Percentiles rank a stretch among this genome's conserved stretches.
Conservation (phyloP, 164 flowering plant genomes). For the Paratinospora sagittata region DNA sequence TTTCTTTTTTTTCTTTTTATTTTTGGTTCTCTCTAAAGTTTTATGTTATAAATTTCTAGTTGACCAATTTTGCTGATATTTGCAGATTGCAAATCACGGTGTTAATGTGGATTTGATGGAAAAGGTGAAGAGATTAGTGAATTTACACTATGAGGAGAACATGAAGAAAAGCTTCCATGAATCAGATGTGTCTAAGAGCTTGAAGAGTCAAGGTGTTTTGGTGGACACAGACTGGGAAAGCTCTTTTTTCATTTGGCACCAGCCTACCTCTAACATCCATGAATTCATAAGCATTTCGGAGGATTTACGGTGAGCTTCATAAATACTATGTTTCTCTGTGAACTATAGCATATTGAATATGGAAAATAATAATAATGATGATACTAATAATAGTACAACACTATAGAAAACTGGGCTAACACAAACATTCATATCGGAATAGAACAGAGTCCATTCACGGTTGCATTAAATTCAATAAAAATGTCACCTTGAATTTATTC, state of each 20-base stretch:
- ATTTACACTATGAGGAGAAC: slow-evolving; percentile 47
- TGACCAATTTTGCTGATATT: background rate
- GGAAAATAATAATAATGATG: background rate
- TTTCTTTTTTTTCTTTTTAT: background rate
- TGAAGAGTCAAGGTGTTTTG: slow-evolving; percentile 15
- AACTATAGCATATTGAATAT: background rate
- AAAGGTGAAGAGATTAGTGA: slow-evolving; percentile 52
- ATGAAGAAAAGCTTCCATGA: slow-evolving; percentile 47
- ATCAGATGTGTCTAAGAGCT: slow-evolving; percentile 40
- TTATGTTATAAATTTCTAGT: background rate
- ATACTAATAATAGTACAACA: no score
- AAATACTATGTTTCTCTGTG: background rate
- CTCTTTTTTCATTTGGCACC: slow-evolving; percentile 58
- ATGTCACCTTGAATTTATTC: no score
- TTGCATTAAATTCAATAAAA: no score
- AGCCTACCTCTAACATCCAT: slow-evolving; percentile 45
- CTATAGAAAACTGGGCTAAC: no score
- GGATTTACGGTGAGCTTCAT: slow-evolving; percentile 42
- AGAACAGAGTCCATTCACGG: no score
- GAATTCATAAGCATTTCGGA: slow-evolving; percentile 33
- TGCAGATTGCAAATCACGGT: slow-evolving; percentile 72
- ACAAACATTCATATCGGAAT: no score
- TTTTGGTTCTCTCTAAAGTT: background rate
- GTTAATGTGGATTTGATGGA: slow-evolving; percentile 50
- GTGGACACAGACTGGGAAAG: slow-evolving; percentile 28